phyloP scores from a whole-genome alignment of 1,139 yeast genomes.

The Saccharomyces hybrid region DNA sequence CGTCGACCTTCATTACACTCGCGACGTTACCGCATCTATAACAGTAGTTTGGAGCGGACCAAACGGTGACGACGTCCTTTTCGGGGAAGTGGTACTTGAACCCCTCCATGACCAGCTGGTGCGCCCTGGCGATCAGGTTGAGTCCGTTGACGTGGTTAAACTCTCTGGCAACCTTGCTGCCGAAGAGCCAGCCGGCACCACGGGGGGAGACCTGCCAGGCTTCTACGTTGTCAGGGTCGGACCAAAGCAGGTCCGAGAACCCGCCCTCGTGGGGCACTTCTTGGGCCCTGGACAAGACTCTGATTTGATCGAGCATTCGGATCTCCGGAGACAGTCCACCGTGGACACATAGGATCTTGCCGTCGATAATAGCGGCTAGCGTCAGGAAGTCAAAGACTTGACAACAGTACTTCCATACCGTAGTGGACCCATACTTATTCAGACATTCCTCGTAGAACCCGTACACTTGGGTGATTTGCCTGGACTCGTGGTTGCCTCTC shows the following conservation, averaged over 20 bases:
- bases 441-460: slow-evolving; percentile 91
- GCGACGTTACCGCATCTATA: slow-evolving; percentile 98
- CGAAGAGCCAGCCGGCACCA: slow-evolving; percentile 98
- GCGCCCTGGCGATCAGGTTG: slow-evolving; percentile 88
- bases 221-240: slow-evolving; percentile 96
- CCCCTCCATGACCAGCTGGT: slow-evolving; percentile 98
- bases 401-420: slow-evolving; percentile 96
- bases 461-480: slow-evolving; percentile 94
- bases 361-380: slow-evolving; percentile 90
- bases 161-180: slow-evolving; percentile 80
- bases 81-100: slow-evolving; percentile 92
- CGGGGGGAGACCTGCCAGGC: slow-evolving; percentile 99
- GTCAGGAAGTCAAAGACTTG: slow-evolving; percentile 93
- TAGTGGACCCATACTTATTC: slow-evolving; percentile 88
- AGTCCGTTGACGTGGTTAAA: slow-evolving; percentile 89
- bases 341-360: slow-evolving; percentile 87
- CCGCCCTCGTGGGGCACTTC: slow-evolving; percentile 99
- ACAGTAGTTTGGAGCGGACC: slow-evolving; percentile 98
- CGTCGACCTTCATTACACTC: slow-evolving; percentile 93
- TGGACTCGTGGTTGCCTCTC: slow-evolving; percentile 88
- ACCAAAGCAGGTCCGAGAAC: slow-evolving; percentile 94
- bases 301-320: slow-evolving; percentile 90
- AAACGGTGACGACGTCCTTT: slow-evolving; percentile 92
- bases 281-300: slow-evolving; percentile 94
- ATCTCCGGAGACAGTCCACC: slow-evolving; percentile 98